Conservation (phyloP, 2,329 filamentous ascomycete genomes). For the Pyricularia grisea region DNA sequence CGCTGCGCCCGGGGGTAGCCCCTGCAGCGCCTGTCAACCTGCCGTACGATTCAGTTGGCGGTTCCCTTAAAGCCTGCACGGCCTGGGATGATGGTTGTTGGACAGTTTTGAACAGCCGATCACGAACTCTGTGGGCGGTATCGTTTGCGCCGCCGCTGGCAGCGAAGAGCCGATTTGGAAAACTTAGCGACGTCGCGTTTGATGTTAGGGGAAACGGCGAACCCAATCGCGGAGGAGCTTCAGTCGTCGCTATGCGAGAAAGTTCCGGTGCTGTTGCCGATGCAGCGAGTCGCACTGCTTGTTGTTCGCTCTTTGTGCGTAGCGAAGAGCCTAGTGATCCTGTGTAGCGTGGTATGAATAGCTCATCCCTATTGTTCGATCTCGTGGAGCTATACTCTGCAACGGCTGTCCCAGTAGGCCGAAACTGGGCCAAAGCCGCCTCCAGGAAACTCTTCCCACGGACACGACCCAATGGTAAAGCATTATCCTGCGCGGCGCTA, state of each 20-base stretch:
- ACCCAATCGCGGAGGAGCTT: constrained; percentile 37
- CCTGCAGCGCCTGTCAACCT: background rate
- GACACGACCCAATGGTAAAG: background rate
- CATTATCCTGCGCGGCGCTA: background rate
- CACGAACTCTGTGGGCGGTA: constrained; percentile 14
- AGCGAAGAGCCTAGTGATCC: constrained; percentile 7
- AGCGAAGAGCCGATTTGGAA: constrained; percentile 44
- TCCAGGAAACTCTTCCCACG: constrained; percentile 1
- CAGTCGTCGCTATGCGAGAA: background rate
- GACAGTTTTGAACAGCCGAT: constrained; percentile 47
- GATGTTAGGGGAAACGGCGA: constrained; percentile 44
- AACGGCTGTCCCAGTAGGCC: background rate
- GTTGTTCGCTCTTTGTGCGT: background rate
- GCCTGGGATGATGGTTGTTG: constrained; percentile 20
- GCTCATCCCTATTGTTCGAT: constrained; percentile 22
- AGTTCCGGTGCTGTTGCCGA: background rate
- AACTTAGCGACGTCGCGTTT: constrained; percentile 42
- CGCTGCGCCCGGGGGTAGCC: constrained; percentile 6
- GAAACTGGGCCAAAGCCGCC: constrained; percentile 9
- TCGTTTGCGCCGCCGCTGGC: background rate
- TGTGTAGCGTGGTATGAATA: constrained; percentile 30
- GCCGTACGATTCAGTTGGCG: constrained; percentile 12
- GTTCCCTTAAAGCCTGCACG: constrained; percentile 4
- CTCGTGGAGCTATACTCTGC: constrained; percentile 24
- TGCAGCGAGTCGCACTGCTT: background rate